Percentiles rank a stretch among this genome's conserved stretches.
Evolutionary conservation across 345 rosid genomes (phyloP).

Genomic region (Populus nigra): DNA sequence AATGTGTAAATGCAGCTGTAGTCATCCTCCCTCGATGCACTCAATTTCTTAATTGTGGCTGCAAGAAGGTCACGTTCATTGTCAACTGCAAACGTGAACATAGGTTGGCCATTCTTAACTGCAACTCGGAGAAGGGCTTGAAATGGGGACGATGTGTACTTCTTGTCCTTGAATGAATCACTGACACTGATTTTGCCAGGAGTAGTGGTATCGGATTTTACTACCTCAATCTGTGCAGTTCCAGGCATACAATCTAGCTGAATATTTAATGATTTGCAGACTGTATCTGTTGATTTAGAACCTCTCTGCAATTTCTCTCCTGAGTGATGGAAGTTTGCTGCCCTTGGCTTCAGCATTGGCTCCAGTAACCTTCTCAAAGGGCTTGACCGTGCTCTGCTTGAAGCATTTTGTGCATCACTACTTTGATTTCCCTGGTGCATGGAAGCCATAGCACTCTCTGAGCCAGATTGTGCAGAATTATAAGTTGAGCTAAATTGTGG

Average conservation of each 20-base stretch:
- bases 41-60: conserved; percentile 53
- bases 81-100: conserved; percentile 81
- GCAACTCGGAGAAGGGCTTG: conserved; percentile 88
- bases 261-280: conserved; percentile 16
- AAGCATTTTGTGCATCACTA: conserved; percentile 32
- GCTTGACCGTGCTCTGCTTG: conserved; percentile 61
- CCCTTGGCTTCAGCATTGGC: conserved; percentile 66
- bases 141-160: conserved; percentile 37
- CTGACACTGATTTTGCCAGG: conserved; percentile 34
- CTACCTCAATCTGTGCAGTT: conserved; percentile 36
- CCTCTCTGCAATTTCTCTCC: conserved; percentile 42
- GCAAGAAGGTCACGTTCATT: conserved; percentile 70
- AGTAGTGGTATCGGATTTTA: conserved; percentile 35
- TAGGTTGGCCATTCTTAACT: conserved; percentile 76
- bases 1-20: conserved; percentile 65
- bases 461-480: conserved; percentile 38
- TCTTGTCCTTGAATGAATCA: conserved; percentile 37
- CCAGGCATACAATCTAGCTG: conserved; percentile 1
- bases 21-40: conserved; percentile 45
- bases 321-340: conserved; percentile 34
- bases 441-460: conserved; percentile 42
- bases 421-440: conserved; percentile 29
- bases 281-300: conserved; percentile 32
- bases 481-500: conserved; percentile 28
- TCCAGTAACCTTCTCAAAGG: conserved; percentile 83